Percentiles rank a stretch among this genome's conserved stretches.
phyloP scores from a whole-genome alignment of 768 basidiomycete species.

The Panellus pusillus region DNA sequence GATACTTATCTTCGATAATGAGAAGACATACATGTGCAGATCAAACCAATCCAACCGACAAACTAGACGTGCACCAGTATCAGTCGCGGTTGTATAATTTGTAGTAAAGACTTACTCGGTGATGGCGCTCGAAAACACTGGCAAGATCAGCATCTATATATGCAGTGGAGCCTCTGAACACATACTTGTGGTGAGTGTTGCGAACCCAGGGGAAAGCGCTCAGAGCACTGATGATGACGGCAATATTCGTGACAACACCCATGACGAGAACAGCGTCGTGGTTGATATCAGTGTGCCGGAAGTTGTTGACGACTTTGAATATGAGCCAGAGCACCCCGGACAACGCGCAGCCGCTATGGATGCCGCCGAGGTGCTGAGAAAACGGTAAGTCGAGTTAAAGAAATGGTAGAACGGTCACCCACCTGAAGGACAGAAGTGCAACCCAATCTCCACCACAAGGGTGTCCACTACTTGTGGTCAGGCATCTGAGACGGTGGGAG shows the following conservation, averaged over 20 bases:
- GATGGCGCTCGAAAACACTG: conserved; percentile 78
- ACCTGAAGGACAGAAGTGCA: conserved; percentile 76
- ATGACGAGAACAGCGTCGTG: conserved; percentile 59
- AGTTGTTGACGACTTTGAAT: conserved; percentile 59
- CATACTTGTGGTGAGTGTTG: conserved; percentile 79
- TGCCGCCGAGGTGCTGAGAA: conserved; percentile 70
- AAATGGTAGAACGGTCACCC: conserved; percentile 1
- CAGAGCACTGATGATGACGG: conserved; percentile 56
- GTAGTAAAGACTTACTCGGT: conserved; percentile 38
- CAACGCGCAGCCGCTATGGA: conserved; percentile 73
- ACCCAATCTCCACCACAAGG: conserved; percentile 67
- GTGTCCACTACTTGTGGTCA: conserved; percentile 57
- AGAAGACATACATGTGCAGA: conserved; percentile 42
- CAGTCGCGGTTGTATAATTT: not conserved
- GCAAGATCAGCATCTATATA: conserved; percentile 3
- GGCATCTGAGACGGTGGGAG: not conserved
- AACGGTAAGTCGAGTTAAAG: conserved; percentile 8
- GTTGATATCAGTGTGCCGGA: conserved; percentile 46
- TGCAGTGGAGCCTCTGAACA: not conserved
- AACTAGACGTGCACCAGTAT: conserved; percentile 33
- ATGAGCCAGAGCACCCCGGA: conserved; percentile 73
- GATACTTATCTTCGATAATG: not conserved
- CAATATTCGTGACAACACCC: conserved; percentile 58
- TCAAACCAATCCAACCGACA: conserved; percentile 68
- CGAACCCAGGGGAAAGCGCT: conserved; percentile 80